Conservation (phyloP, 306 rosid genomes). For the Casuarina cunninghamiana region DNA sequence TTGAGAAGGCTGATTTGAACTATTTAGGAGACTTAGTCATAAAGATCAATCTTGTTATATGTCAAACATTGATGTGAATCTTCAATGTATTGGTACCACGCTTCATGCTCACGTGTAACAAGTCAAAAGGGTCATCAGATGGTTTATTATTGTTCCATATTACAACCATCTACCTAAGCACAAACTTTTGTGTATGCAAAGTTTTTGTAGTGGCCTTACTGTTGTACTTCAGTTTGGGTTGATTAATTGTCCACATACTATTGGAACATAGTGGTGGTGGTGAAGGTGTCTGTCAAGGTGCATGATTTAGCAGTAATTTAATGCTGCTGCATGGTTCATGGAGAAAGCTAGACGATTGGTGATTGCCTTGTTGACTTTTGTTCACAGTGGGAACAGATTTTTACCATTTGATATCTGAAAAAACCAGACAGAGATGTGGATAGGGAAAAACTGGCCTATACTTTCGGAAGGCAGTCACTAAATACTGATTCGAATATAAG, state of each 20-base stretch:
- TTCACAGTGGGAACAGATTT: not conserved
- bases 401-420: not conserved
- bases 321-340: not conserved
- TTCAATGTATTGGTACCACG: not conserved
- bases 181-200: not conserved
- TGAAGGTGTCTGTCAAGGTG: not conserved
- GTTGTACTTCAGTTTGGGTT: not conserved
- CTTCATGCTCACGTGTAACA: not conserved
- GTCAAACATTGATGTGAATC: not conserved
- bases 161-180: not conserved
- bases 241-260: not conserved
- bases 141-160: not conserved
- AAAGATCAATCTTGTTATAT: not conserved
- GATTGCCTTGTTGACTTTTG: not conserved
- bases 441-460: not conserved
- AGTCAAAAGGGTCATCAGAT: not conserved
- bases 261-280: not conserved
- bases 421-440: not conserved
- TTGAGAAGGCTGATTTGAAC: not conserved
- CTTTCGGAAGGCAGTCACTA: not conserved
- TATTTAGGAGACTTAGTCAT: not conserved
- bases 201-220: not conserved
- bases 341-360: not conserved
- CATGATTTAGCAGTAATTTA: not conserved
- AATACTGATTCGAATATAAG: not conserved